Percentiles rank a stretch among this genome's conserved stretches.
Evolutionary conservation across 306 rosid genomes (phyloP).

Genomic region (Dryas alaskensis): DNA sequence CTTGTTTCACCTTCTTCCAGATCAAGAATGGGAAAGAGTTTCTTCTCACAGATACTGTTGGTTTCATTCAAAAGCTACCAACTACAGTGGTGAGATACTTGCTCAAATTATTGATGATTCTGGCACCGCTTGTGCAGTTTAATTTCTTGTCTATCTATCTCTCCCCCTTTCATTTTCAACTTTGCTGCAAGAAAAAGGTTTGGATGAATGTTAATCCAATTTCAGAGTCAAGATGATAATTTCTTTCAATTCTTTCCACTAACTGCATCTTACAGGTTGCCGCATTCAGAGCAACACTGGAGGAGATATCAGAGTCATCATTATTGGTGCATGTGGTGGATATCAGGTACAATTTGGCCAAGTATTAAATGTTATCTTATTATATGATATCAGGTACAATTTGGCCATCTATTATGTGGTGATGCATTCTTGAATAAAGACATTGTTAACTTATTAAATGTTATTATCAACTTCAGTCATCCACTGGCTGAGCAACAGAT

Average conservation of each 20-base stretch:
- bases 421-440: constrained; percentile 7
- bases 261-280: constrained; percentile 63
- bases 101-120: constrained; percentile 8
- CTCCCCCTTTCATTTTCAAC: constrained; percentile 3
- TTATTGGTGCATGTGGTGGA: constrained; percentile 87
- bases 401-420: constrained; percentile 10
- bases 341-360: constrained; percentile 58
- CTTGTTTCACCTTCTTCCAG: constrained; percentile 43
- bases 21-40: constrained; percentile 92
- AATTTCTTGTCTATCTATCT: not conserved
- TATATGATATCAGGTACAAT: constrained; percentile 67
- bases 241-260: constrained; percentile 1
- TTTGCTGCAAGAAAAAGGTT: constrained; percentile 17
- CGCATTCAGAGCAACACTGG: constrained; percentile 96
- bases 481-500: constrained; percentile 91
- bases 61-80: constrained; percentile 97
- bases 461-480: constrained; percentile 68
- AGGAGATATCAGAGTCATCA: constrained; percentile 92
- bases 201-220: not conserved
- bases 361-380: not conserved
- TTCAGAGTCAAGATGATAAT: constrained; percentile 15
- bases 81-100: constrained; percentile 73
- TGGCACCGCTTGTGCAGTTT: constrained; percentile 11
- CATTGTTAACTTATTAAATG: constrained; percentile 25
- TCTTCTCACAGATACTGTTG: constrained; percentile 93